phyloP scores from a whole-genome alignment of 352 stramenopile genomes.

The Elongisporangium undulatum region DNA sequence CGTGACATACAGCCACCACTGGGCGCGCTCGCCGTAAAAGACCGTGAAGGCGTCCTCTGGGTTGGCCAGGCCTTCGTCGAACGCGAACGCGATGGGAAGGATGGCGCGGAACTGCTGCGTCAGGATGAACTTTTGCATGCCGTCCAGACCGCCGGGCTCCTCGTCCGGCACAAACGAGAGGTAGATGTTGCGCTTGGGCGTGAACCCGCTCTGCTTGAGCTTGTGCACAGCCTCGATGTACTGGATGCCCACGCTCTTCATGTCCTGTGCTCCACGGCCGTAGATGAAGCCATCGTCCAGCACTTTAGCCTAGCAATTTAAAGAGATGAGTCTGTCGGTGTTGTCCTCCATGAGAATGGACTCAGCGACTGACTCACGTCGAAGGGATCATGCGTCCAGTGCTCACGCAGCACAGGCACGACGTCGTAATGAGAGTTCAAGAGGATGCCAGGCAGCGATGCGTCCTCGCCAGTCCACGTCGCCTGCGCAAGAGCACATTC shows the following conservation, averaged over 20 bases:
- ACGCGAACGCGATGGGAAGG: conserved; percentile 82
- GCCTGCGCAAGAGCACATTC: conserved; percentile 15
- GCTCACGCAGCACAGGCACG: conserved; percentile 83
- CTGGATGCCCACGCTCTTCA: conserved; percentile 96
- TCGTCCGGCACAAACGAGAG: conserved; percentile 93
- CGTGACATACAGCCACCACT: conserved; percentile 91
- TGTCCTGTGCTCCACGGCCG: conserved; percentile 92
- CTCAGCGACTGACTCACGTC: too few species aligned
- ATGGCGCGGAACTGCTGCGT: conserved; percentile 80
- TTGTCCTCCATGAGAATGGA: not conserved
- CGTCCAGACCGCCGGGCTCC: conserved; percentile 89
- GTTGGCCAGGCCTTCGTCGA: conserved; percentile 95
- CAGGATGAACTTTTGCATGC: conserved; percentile 91
- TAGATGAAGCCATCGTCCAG: conserved; percentile 91
- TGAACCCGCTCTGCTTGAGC: conserved; percentile 60
- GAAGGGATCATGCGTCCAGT: conserved; percentile 92
- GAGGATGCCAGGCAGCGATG: conserved; percentile 83
- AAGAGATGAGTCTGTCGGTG: not conserved
- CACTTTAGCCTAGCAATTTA: conserved; percentile 48
- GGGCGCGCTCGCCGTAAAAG: conserved; percentile 95
- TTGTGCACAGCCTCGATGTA: conserved; percentile 90
- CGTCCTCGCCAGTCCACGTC: conserved; percentile 82
- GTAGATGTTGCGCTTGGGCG: conserved; percentile 85
- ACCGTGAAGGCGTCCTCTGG: conserved; percentile 89
- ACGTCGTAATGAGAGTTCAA: conserved; percentile 98